Percentiles rank a stretch among this genome's conserved stretches.
phyloP scores from a whole-genome alignment of 2,329 filamentous ascomycete genomes.

The Sporothrix luriei region DNA sequence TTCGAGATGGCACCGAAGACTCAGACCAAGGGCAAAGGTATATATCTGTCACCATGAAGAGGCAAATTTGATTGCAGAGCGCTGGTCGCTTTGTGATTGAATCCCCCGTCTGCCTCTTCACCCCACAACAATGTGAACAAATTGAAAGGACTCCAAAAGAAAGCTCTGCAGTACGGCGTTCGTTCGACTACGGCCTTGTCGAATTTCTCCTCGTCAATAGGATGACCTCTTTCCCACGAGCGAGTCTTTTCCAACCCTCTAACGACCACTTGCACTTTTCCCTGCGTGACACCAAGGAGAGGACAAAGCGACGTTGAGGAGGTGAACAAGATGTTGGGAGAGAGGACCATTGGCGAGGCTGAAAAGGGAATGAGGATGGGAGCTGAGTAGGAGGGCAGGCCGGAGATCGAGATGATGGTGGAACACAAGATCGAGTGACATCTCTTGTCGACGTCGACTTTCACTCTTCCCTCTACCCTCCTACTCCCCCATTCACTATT shows the following conservation, averaged over 20 bases:
- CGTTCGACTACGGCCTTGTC: slow-evolving; percentile 25
- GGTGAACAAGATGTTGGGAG: background rate
- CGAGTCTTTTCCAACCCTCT: background rate
- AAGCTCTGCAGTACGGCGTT: slow-evolving; percentile 32
- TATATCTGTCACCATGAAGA: slow-evolving; percentile 34
- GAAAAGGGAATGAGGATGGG: slow-evolving; percentile 1
- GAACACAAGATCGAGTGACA: slow-evolving; percentile 17
- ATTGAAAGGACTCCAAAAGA: slow-evolving; percentile 22
- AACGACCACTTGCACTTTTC: background rate
- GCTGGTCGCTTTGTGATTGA: slow-evolving; percentile 18
- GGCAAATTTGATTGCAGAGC: background rate
- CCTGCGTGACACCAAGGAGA: slow-evolving; percentile 17
- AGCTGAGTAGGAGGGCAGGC: background rate
- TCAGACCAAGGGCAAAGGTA: slow-evolving; percentile 46
- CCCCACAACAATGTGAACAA: slow-evolving; percentile 27
- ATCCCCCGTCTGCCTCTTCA: background rate
- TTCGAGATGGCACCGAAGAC: slow-evolving; percentile 48
- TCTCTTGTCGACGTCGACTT: slow-evolving; percentile 11
- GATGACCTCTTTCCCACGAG: background rate
- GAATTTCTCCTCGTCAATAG: slow-evolving; percentile 9
- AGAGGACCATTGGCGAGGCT: background rate
- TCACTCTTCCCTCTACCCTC: background rate
- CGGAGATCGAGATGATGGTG: slow-evolving; percentile 1
- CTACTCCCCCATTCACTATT: background rate
- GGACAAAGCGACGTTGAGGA: background rate